A percentile compares a stretch with the other conserved stretches of the same genome.
Conservation (phyloP, 352 stramenopile species). For the Lagenidium giganteum region DNA sequence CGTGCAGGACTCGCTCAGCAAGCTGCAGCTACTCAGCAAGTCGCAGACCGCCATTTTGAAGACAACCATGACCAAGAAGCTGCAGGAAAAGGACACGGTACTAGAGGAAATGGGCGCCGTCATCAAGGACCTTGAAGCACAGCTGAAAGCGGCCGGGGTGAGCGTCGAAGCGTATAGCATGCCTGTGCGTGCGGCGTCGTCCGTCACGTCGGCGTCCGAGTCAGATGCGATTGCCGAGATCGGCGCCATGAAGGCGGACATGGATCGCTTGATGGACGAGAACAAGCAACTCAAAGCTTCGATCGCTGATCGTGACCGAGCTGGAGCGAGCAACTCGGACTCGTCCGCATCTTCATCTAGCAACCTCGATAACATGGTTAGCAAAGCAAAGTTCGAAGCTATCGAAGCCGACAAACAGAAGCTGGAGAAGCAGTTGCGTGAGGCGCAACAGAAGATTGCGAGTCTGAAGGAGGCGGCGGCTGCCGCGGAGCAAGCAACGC, state of each 20-base stretch:
- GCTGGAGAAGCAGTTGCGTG: constrained; percentile 56
- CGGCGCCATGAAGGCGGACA: constrained; percentile 64
- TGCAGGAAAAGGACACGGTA: constrained; percentile 58
- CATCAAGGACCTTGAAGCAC: constrained; percentile 60
- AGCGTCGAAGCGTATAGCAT: constrained; percentile 24
- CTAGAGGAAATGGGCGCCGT: constrained; percentile 57
- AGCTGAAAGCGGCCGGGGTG: constrained; percentile 48
- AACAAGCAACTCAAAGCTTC: constrained; percentile 47
- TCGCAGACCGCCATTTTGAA: constrained; percentile 83
- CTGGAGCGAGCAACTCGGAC: constrained; percentile 3
- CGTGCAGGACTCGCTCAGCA: constrained; percentile 72
- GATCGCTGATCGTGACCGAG: too few relatives aligned
- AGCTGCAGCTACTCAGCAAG: constrained; percentile 80
- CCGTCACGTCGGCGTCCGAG: constrained; percentile 15
- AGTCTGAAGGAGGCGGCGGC: constrained; percentile 21
- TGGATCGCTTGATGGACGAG: constrained; percentile 64
- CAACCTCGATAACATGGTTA: constrained; percentile 14
- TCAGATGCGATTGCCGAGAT: constrained; percentile 54
- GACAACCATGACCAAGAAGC: constrained; percentile 75
- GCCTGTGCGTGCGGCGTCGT: constrained; percentile 5
- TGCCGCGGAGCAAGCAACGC: constrained; percentile 5
- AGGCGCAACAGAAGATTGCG: constrained; percentile 49
- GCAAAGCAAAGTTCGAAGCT: constrained; percentile 35
- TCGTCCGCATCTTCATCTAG: not conserved
- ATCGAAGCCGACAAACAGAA: constrained; percentile 50